Conservation (phyloP, 2,329 filamentous ascomycete species). For the Corniculantispora saksenae region DNA sequence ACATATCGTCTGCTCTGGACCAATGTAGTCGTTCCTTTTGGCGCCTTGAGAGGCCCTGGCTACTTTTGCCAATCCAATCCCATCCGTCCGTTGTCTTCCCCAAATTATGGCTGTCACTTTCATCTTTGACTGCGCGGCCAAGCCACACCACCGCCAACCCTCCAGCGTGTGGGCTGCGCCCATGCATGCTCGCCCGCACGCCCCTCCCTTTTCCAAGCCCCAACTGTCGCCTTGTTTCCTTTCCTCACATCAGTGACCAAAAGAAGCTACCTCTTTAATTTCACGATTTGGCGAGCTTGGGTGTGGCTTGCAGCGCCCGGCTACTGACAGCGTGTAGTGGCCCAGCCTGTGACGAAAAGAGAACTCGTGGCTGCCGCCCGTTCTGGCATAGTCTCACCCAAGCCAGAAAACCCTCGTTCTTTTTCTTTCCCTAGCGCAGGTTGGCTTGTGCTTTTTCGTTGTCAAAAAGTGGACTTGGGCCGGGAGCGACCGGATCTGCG, state of each 20-base stretch:
- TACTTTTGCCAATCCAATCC: neutral
- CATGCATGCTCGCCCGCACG: neutral
- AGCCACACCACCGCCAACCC: neutral
- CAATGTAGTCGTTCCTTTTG: neutral
- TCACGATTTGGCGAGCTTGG: neutral
- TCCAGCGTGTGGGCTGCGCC: neutral
- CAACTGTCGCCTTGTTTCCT: neutral
- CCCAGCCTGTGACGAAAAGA: neutral
- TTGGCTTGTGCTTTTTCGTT: neutral
- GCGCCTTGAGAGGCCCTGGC: neutral
- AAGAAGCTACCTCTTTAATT: neutral
- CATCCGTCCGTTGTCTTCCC: neutral
- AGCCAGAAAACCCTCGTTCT: neutral
- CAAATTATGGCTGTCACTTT: neutral
- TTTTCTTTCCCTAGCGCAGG: neutral
- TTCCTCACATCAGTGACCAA: neutral
- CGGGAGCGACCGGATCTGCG: constrained; percentile 20
- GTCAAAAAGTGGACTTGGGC: constrained; percentile 9
- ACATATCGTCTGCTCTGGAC: neutral
- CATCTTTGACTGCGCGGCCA: constrained; percentile 1
- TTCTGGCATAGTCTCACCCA: neutral
- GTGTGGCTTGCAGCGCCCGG: neutral
- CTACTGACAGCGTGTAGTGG: neutral
- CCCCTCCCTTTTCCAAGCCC: neutral
- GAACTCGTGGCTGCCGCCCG: neutral